These are phyloP conservation scores for Ramaria rubella DNA, from an alignment of 768 basidiomycete genomes.

Conservation along the genomic window DNA sequence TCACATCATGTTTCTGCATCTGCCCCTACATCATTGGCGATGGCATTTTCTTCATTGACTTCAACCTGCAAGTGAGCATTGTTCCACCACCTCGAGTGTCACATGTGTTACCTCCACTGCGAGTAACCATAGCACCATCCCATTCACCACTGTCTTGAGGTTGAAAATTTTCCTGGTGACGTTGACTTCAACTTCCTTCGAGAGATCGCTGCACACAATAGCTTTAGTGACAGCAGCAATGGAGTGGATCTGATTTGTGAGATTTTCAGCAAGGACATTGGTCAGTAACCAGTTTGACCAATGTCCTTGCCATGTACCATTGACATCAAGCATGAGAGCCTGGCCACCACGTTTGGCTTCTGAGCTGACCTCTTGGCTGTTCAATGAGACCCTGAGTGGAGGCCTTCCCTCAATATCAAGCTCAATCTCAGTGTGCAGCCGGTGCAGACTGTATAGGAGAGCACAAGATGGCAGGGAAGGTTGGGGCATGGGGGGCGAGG, in stretches of 20 bases:
- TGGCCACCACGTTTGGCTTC: constrained; percentile 67
- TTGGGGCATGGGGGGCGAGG: neutral
- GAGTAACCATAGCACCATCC: constrained; percentile 45
- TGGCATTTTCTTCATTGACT: too few species aligned
- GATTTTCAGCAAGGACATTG: constrained; percentile 25
- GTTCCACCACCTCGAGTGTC: constrained; percentile 78
- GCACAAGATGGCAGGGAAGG: neutral
- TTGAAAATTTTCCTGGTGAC: constrained; percentile 86
- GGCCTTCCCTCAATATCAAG: constrained; percentile 45
- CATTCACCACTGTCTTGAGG: constrained; percentile 57
- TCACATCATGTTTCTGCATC: too few species aligned
- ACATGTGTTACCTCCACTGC: constrained; percentile 81
- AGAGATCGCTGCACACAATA: constrained; percentile 84
- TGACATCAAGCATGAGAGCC: constrained; percentile 64
- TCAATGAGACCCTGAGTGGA: neutral
- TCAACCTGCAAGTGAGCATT: constrained; percentile 88
- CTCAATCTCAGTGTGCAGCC: constrained; percentile 43
- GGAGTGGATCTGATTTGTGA: constrained; percentile 33
- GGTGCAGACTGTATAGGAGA: neutral
- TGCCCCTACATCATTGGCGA: too few species aligned
- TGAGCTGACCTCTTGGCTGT: constrained; percentile 76
- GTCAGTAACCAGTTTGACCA: constrained; percentile 73
- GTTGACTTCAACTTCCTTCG: constrained; percentile 88
- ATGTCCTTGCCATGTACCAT: constrained; percentile 86
- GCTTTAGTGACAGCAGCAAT: constrained; percentile 61